Percentiles rank a stretch among this genome's conserved stretches.
These are phyloP conservation scores for Paspalum notatum DNA, from an alignment of 176 grass and related monocot species.

Conservation along the genomic window DNA sequence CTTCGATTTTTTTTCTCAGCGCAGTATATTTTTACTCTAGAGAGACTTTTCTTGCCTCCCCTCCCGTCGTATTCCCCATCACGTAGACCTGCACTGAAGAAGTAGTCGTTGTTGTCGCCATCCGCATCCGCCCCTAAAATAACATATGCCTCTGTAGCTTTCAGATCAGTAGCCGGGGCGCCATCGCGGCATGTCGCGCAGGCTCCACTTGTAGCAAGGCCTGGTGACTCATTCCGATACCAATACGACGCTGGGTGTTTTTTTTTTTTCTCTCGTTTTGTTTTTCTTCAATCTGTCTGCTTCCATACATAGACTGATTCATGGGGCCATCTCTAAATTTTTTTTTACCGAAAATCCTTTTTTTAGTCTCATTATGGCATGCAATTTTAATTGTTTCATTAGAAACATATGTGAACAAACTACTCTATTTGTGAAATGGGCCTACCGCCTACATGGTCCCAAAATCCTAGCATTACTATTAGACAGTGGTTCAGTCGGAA, in stretches of 20 bases:
- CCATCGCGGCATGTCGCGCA: conserved; percentile 37
- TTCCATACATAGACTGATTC: not conserved
- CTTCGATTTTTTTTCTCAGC: not conserved
- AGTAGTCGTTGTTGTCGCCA: conserved; percentile 42
- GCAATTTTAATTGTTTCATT: not conserved
- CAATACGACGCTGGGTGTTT: not conserved
- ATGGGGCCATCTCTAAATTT: not conserved
- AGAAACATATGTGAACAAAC: not conserved
- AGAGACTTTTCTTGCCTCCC: not conserved
- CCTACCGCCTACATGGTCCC: not conserved
- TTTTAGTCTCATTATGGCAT: not conserved
- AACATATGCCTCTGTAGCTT: conserved; percentile 27
- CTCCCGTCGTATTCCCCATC: conserved; percentile 13
- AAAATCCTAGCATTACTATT: not conserved
- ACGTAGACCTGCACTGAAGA: conserved; percentile 21
- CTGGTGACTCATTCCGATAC: conserved; percentile 30
- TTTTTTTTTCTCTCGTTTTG: too few relatives aligned
- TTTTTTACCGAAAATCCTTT: not conserved
- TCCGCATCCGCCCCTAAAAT: conserved; percentile 28
- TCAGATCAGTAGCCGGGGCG: conserved; percentile 29
- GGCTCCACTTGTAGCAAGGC: conserved; percentile 45
- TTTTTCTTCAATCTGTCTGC: not conserved
- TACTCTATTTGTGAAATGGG: not conserved
- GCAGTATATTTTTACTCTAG: conserved; percentile 10
- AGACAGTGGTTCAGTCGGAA: not conserved